These are phyloP conservation scores for Sicyos baderoa DNA, from an alignment of 306 rosid species.

Conservation along the genomic window DNA sequence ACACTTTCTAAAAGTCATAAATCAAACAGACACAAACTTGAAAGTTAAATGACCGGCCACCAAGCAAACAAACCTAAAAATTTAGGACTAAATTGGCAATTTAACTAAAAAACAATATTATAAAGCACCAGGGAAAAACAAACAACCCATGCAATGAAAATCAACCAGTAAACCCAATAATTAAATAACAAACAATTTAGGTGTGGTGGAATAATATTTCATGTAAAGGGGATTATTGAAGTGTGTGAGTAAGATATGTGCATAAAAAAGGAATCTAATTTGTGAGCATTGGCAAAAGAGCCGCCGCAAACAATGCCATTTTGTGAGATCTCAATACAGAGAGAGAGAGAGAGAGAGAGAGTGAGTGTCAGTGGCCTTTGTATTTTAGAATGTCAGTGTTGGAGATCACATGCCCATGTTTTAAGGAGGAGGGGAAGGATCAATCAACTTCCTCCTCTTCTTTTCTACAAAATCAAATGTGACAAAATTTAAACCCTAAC, in stretches of 20 bases:
- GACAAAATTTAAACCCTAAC: background rate
- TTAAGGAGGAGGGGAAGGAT: constrained; percentile 35
- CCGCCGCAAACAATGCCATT: constrained; percentile 35
- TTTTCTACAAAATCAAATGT: background rate
- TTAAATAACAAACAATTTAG: background rate
- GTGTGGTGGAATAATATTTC: background rate
- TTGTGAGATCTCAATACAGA: constrained; percentile 25
- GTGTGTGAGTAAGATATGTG: background rate
- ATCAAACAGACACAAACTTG: no score
- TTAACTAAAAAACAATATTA: no score
- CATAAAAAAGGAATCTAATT: constrained; percentile 4
- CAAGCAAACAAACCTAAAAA: no score
- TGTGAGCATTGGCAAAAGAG: constrained; percentile 25
- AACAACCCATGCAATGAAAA: background rate
- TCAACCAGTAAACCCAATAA: background rate
- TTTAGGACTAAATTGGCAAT: no score
- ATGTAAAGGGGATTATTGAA: constrained; percentile 8
- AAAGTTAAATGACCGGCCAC: no score
- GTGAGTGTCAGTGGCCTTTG: no score
- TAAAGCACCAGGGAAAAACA: no score
- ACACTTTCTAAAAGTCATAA: no score
- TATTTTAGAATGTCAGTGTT: constrained; percentile 35
- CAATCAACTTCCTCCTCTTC: constrained; percentile 7
- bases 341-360: no score
- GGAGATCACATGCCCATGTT: constrained; percentile 60